Evolutionary conservation across 768 basidiomycete genomes (phyloP), one percentile per base, ranked within the genome.

Genomic region (Mycena crocata): DNA sequence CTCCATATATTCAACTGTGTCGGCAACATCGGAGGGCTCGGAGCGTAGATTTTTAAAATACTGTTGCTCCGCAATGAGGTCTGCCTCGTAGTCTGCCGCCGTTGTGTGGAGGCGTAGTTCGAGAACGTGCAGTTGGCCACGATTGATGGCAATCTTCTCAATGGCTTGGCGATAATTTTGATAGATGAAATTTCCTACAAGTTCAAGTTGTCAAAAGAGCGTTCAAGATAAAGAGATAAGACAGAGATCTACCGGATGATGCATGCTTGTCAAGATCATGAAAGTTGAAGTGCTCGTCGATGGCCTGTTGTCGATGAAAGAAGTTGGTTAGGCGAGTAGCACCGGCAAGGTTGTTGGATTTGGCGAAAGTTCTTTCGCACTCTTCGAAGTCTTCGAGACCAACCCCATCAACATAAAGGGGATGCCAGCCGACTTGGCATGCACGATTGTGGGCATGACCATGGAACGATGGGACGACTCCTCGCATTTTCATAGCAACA

Each of bases 361-460:
- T 61, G 59, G 59, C 39, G 28, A 67, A 67, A 13, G 35, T 32
- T 4, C 45, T 10, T 40, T 67, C 67, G n/a, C n/a, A n/a, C n/a
- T n/a, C n/a, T n/a, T n/a, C n/a, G n/a, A n/a, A n/a, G n/a, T n/a
- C n/a, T n/a, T 44, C 42, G 13, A 44, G 19, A 8, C 42, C 19
- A 21, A 44, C 42, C 7, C 42, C 42, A 8, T 44, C 42, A 21
- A 44, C 59, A 39, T 77, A 75, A 6, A 65, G 62, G 1, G 76
- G 67, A 61, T 70, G 74, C 51, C 65, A 56, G 7, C 44, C 46
- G 2, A 76, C 35, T 62, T 78, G 77, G 52, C 77, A 78, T 8
- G 61, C 24, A 8, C 73, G 56, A 40, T 75, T 77, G 57, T 77
- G 76, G 0, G 76, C 75, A 61, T 77, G 73, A n/a, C n/a, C n/a